Evolutionary conservation across 2,329 filamentous ascomycete species (phyloP).

Genomic region (Stemphylium beticola): DNA sequence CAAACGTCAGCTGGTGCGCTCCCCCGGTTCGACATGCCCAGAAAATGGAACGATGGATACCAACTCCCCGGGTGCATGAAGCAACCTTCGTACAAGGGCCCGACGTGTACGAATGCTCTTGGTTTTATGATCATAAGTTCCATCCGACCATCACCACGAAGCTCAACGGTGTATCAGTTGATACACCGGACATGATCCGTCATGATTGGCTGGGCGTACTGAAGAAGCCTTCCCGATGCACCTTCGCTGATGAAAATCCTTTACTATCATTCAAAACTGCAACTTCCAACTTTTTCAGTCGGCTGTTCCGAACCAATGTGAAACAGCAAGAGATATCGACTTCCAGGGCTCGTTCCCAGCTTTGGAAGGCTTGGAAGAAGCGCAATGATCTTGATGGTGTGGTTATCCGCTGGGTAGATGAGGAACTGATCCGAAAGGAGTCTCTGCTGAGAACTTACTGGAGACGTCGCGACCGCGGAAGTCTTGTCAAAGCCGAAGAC

Average conservation of each 20-base stretch:
- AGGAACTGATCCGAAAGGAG: constrained; percentile 47
- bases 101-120: constrained; percentile 59
- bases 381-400: constrained; percentile 48
- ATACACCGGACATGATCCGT: constrained; percentile 63
- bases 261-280: constrained; percentile 55
- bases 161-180: constrained; percentile 58
- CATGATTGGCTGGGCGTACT: constrained; percentile 52
- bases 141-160: constrained; percentile 49
- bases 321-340: constrained; percentile 49
- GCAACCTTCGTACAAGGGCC: constrained; percentile 61
- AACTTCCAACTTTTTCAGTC: constrained; percentile 41
- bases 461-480: constrained; percentile 47
- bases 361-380: constrained; percentile 52
- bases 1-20: constrained; percentile 62
- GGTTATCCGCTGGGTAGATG: constrained; percentile 50
- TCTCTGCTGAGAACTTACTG: constrained; percentile 47
- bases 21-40: constrained; percentile 58
- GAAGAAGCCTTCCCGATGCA: constrained; percentile 48
- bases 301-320: constrained; percentile 48
- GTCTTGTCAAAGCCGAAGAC: constrained; percentile 45
- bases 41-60: constrained; percentile 62
- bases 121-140: constrained; percentile 51
- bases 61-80: constrained; percentile 61
- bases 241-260: constrained; percentile 58
- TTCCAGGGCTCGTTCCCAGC: constrained; percentile 46